Evolutionary conservation across 257 asterid genomes (phyloP), one percentile per base, ranked within the genome.

Genomic region (Penstemon barbatus): DNA sequence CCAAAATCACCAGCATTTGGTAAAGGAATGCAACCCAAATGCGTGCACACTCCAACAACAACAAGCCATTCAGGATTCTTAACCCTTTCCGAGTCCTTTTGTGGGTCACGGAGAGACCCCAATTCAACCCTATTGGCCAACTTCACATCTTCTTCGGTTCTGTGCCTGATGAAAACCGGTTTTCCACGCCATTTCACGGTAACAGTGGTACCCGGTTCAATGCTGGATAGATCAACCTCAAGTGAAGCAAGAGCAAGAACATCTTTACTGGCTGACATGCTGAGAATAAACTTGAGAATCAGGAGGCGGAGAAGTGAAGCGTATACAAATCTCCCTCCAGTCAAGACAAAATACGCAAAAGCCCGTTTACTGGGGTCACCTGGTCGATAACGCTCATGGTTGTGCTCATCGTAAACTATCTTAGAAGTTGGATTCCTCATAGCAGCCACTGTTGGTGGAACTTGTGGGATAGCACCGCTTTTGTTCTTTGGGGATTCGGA

Each of bases 161-260:
- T 81, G 40, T 74, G 96, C 79, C 98, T 84, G 48, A 91, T 91
- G 84, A 91, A 91, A 69, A 91, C 98, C 0, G 98, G 98, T 80
- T 91, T 91, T 52, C 98, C 98, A 57, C 98, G 96, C 98, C 98
- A 89, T 89, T 91, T 91, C 70, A 91, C 96, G 1, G 98, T 91
- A 6, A 91, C 96, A 33, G 98, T 92, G 43, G 94, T 63, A 74
- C 98, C 98, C 2, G 96, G 95, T 63, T 92, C 98, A 53, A 92
- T 89, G 86, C 87, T 89, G 15, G 96, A 87, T 4, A 92, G 86
- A 62, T 92, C 96, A 8, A 89, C 96, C 87, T 92, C 98, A 11
- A 92, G 78, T 71, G 98, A 89, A 9, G 98, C 96, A 53, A 89
- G 92, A 39, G 98, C 96, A 52, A 91, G 96, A 65, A 91, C 98